Evolutionary conservation across 2,329 filamentous ascomycete genomes (phyloP).

Genomic region (Podosphaera fusca): DNA sequence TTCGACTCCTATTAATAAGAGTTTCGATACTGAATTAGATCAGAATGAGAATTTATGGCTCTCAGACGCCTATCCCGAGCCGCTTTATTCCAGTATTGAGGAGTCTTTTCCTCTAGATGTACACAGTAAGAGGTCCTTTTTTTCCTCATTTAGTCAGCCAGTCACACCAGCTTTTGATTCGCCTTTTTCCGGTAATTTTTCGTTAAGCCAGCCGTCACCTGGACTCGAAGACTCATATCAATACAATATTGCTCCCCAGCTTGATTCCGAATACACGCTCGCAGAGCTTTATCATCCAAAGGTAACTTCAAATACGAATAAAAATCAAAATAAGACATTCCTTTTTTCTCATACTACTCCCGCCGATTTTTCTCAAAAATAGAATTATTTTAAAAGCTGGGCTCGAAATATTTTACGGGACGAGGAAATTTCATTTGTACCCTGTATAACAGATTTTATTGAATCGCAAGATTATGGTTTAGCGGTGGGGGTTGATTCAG

Average conservation of each 20-base stretch:
- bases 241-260: conserved; percentile 9
- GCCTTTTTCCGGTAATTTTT: conserved; percentile 9
- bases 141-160: conserved; percentile 12
- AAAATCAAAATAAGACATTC: conserved; percentile 14
- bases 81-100: conserved; percentile 12
- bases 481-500: too few species aligned
- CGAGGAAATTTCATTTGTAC: too few species aligned
- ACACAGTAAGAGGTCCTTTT: conserved; percentile 11
- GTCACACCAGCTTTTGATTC: conserved; percentile 14
- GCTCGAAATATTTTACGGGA: too few species aligned
- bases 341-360: conserved; percentile 16
- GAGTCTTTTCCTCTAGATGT: conserved; percentile 11
- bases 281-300: conserved; percentile 6
- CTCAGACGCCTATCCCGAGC: conserved; percentile 9
- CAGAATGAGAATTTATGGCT: conserved; percentile 9
- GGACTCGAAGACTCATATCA: conserved; percentile 10
- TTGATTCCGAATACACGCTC: conserved; percentile 12
- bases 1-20: conserved; percentile 4
- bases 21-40: conserved; percentile 6
- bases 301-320: conserved; percentile 7
- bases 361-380: conserved; percentile 16
- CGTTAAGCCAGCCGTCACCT: conserved; percentile 10
- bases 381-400: neutral
- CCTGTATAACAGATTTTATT: too few species aligned
- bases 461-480: too few species aligned